Evolutionary conservation across 768 basidiomycete species (phyloP), one percentile per base, ranked within the genome.

Genomic region (Rubroboletus pulcherrimus): DNA sequence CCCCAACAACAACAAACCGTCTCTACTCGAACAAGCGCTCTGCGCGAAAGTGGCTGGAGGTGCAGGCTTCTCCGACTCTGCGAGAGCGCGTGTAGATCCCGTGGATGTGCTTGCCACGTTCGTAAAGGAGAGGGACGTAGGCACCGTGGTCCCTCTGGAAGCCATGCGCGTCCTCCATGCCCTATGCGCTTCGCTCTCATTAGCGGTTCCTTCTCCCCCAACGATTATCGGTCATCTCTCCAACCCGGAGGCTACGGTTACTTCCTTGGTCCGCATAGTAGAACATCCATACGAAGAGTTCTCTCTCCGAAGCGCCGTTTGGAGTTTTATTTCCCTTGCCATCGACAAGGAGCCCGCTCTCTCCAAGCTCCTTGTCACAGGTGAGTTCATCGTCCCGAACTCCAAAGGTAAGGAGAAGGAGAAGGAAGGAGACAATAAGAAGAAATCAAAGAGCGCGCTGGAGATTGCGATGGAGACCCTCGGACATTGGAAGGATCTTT

Each of bases 311-410:
- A 86, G 81, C 48, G 81, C 87, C 0, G 83, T 91, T 6, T 98
- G 95, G 94, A 81, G 80, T 58, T 87, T 96, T 59, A 85, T 96
- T 38, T 74, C 89, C 0, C 77, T 91, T 17, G 86, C 90, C 1
- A 83, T 95, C 14, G 86, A 91, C 62, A 87, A 86, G 57, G 93
- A 94, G 66, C 93, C 95, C 1, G 92, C 94, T 0, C 76, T 96
- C 5, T 85, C 89, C 2, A 78, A 84, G 51, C 75, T 97, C 29
- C 85, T 94, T 55, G 85, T 94, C 33, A 79, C 84, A 0, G 93
- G 92, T 4, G 80, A 82, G 40, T 87, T 91, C 60, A 79, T 79
- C 47, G 71, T 78, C 4, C 80, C 82, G 3, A 64, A 56, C 37
- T 60, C 70, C 51, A 81, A 78, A 63, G 76, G 74, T 10, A 76